Conservation (phyloP, 1,284 basidiomycete species). For the Mycocalia duriaeana region DNA sequence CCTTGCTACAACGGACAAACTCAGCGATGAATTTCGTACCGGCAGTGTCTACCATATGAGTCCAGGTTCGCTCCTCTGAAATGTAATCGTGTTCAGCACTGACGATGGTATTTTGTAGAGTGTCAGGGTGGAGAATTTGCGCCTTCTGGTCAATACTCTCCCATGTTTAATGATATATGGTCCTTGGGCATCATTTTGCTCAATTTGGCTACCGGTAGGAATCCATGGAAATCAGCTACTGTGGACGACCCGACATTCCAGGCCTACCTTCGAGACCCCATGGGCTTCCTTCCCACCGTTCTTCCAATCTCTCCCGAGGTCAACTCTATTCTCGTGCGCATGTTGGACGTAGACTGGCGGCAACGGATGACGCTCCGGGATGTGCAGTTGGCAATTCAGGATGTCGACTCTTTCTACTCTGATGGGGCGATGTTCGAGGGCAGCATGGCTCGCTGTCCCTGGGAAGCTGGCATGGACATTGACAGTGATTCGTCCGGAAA, state of each 20-base stretch:
- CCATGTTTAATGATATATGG: constrained; percentile 93
- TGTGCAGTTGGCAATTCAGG: constrained; percentile 65
- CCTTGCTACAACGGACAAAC: constrained; percentile 86
- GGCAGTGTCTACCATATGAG: constrained; percentile 97
- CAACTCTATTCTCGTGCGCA: constrained; percentile 61
- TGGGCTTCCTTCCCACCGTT: constrained; percentile 64
- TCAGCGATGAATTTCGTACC: constrained; percentile 90
- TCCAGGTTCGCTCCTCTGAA: constrained; percentile 54
- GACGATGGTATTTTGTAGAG: constrained; percentile 43
- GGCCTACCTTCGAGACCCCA: constrained; percentile 64
- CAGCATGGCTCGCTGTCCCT: constrained; percentile 77
- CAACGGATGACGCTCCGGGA: constrained; percentile 66
- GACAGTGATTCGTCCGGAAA: constrained; percentile 48
- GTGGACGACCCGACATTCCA: constrained; percentile 71
- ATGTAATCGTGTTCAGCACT: no score
- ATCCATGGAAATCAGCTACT: constrained; percentile 97
- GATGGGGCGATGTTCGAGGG: constrained; percentile 74
- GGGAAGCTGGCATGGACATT: constrained; percentile 72
- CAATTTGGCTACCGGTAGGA: constrained; percentile 92
- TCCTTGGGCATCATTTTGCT: constrained; percentile 94
- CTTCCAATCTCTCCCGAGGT: constrained; percentile 71
- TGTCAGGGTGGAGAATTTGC: constrained; percentile 86
- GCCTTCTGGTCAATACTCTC: constrained; percentile 72
- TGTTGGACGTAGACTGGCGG: constrained; percentile 72
- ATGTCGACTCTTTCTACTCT: constrained; percentile 66